phyloP scores from a whole-genome alignment of 78 protist genomes.

The Speleostelium caveatum region DNA sequence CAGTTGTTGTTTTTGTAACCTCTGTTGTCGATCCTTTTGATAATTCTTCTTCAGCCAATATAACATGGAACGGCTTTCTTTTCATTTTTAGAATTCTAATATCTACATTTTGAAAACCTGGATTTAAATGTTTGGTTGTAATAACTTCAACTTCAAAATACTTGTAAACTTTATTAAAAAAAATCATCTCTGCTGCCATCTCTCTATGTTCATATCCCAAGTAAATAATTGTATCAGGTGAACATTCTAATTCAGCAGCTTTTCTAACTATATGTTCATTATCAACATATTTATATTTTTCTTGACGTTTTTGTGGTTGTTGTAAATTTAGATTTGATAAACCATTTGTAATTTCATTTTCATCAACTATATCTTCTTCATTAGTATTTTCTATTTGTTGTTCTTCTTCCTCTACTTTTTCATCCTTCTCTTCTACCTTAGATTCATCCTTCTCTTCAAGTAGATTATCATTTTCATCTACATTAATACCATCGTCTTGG shows the following conservation, averaged over 20 bases:
- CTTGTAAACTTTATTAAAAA: slow-evolving; percentile 22
- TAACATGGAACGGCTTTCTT: not conserved
- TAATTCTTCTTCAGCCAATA: not conserved
- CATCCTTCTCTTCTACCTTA: not conserved
- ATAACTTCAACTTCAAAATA: slow-evolving; percentile 45
- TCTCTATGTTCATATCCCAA: slow-evolving; percentile 65
- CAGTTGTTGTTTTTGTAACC: not conserved
- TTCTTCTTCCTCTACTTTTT: slow-evolving; percentile 13
- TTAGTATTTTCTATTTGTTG: not conserved
- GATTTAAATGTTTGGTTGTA: slow-evolving; percentile 35
- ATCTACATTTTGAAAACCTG: slow-evolving; percentile 50
- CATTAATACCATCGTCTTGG: not conserved
- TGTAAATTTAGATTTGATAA: not conserved
- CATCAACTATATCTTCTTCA: slow-evolving; percentile 2
- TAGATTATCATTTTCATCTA: not conserved
- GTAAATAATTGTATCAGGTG: slow-evolving; percentile 43
- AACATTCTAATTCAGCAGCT: slow-evolving; percentile 13
- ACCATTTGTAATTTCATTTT: not conserved
- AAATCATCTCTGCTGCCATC: slow-evolving; percentile 60
- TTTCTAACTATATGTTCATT: not conserved
- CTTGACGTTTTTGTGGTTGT: not conserved
- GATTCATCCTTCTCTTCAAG: not conserved
- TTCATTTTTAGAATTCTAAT: slow-evolving; percentile 57
- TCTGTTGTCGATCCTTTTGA: not conserved
- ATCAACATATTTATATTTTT: not conserved